Conservation (phyloP, 176 grass and related monocot species). For the Carex parvula region DNA sequence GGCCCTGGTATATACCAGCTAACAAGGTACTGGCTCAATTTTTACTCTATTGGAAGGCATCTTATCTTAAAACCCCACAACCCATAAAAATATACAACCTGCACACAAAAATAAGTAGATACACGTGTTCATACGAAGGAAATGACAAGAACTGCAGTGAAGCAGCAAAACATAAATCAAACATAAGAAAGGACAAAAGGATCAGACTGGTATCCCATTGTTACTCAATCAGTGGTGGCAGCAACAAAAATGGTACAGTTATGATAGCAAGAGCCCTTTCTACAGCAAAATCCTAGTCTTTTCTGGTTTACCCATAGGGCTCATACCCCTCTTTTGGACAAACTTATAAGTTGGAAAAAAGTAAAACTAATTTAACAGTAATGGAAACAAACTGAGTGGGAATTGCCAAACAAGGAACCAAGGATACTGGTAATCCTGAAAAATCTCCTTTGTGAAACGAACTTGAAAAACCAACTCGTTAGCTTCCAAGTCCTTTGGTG, state of each 20-base stretch:
- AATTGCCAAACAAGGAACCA: conserved; percentile 18
- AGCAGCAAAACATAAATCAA: background rate
- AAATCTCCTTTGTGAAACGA: conserved; percentile 87
- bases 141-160: background rate
- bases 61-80: background rate
- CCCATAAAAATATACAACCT: background rate
- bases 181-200: background rate
- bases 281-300: background rate
- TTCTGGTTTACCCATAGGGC: background rate
- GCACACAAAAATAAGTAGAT: background rate
- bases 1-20: background rate
- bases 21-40: background rate
- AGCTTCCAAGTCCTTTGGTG: conserved; percentile 60
- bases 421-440: conserved; percentile 91
- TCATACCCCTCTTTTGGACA: background rate
- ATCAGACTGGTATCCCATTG: background rate
- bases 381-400: conserved; percentile 3
- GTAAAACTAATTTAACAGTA: background rate
- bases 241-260: background rate
- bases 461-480: conserved; percentile 65
- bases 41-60: background rate
- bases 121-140: background rate
- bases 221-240: background rate
- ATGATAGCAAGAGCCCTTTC: background rate
- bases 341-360: conserved; percentile 10